A percentile compares a stretch with the other conserved stretches of the same genome.
These are phyloP conservation scores for Senecio squalidus DNA, from an alignment of 140 eudicot genomes.

Conservation along the genomic window DNA sequence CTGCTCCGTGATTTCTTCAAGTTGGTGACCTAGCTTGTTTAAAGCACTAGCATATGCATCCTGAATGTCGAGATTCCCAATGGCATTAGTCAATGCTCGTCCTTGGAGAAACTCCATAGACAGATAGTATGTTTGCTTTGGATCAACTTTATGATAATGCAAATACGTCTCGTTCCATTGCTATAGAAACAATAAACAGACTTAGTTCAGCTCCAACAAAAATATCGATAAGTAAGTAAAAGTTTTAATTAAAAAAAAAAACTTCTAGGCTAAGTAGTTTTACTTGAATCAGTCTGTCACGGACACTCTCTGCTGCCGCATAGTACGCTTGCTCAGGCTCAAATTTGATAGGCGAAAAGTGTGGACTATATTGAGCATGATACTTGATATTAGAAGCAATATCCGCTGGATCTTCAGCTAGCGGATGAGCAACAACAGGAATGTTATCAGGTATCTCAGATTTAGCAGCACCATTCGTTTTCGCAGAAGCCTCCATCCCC, in stretches of 20 bases:
- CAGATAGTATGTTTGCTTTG: slow-evolving; percentile 95
- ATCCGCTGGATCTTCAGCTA: slow-evolving; percentile 61
- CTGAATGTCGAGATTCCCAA: slow-evolving; percentile 81
- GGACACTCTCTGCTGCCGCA: slow-evolving; percentile 95
- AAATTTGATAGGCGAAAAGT: slow-evolving; percentile 90
- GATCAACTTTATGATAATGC: slow-evolving; percentile 84
- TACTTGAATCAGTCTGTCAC: slow-evolving; percentile 85
- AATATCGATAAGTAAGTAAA: background rate
- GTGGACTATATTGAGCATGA: slow-evolving; percentile 91
- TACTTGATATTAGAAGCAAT: slow-evolving; percentile 93
- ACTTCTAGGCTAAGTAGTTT: background rate
- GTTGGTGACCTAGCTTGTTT: slow-evolving; percentile 83
- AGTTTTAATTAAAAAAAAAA: no score
- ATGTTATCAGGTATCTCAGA: slow-evolving; percentile 39
- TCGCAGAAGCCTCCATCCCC: slow-evolving; percentile 48
- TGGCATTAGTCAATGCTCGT: slow-evolving; percentile 94
- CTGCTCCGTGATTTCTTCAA: slow-evolving; percentile 87
- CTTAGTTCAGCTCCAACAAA: slow-evolving; percentile 1
- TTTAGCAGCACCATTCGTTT: slow-evolving; percentile 42
- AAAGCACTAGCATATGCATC: slow-evolving; percentile 86
- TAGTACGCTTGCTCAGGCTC: slow-evolving; percentile 97
- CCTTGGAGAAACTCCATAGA: slow-evolving; percentile 99
- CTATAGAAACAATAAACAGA: slow-evolving; percentile 35
- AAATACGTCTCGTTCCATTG: slow-evolving; percentile 99
- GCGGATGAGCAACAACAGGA: slow-evolving; percentile 79